phyloP scores from a whole-genome alignment of 192 early-diverging fungal genomes.

The Coemansia sp. region DNA sequence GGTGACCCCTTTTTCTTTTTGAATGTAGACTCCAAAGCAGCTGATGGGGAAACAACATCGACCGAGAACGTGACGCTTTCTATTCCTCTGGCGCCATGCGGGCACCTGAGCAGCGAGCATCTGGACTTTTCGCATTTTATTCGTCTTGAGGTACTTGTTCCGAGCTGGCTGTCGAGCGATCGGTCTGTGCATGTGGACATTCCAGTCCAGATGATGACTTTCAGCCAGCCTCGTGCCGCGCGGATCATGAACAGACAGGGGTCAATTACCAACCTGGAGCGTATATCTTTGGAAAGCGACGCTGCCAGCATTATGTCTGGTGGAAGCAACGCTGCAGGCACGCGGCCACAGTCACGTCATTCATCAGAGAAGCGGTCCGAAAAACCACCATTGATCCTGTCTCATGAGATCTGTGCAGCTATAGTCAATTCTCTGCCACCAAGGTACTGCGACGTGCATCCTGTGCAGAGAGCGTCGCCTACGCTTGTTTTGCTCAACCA shows the following conservation, averaged over 20 bases:
- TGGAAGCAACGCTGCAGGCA: conserved; percentile 18
- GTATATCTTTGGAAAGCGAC: conserved; percentile 18
- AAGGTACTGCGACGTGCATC: conserved; percentile 41
- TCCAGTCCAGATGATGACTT: conserved; percentile 49
- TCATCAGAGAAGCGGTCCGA: conserved; percentile 13
- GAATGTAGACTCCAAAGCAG: conserved; percentile 29
- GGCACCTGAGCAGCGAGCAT: conserved; percentile 38
- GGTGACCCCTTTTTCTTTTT: background rate
- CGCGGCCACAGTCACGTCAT: conserved; percentile 3
- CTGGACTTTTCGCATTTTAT: conserved; percentile 46
- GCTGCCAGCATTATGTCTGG: conserved; percentile 27
- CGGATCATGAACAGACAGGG: conserved; percentile 18
- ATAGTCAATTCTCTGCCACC: conserved; percentile 37
- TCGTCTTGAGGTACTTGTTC: conserved; percentile 44
- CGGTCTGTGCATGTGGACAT: conserved; percentile 41
- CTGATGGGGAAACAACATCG: conserved; percentile 17
- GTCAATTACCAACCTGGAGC: conserved; percentile 23
- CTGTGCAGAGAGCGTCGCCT: conserved; percentile 36
- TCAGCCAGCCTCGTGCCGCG: conserved; percentile 9
- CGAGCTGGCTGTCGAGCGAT: conserved; percentile 47
- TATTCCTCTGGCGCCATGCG: conserved; percentile 26
- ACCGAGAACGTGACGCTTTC: conserved; percentile 26
- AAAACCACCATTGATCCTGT: conserved; percentile 8
- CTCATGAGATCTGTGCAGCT: conserved; percentile 14
- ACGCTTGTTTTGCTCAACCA: conserved; percentile 33